Percentiles rank a stretch among this genome's conserved stretches.
Evolutionary conservation across 176 grass and related monocot species (phyloP).

Genomic region (Eleusine coracana): DNA sequence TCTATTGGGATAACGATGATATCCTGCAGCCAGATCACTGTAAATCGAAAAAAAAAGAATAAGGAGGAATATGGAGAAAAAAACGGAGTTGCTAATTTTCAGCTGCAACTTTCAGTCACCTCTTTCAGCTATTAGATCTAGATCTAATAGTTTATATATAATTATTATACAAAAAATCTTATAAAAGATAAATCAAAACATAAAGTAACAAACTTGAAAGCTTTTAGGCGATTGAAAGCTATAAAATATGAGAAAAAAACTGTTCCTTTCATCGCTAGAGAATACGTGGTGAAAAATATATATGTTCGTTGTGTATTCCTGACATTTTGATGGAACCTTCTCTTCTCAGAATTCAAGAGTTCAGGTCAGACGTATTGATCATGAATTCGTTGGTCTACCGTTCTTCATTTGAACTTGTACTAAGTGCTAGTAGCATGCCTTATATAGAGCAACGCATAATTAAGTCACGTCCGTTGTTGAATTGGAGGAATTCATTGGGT

Average conservation of each 20-base stretch:
- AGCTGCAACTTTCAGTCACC: too few species aligned
- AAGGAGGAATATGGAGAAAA: too few species aligned
- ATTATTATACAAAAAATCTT: too few species aligned
- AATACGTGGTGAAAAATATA: not conserved
- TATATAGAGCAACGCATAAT: not conserved
- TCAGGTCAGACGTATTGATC: conserved; percentile 21
- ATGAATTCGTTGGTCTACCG: not conserved
- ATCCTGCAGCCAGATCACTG: not conserved
- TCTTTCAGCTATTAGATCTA: too few species aligned
- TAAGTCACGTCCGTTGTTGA: conserved; percentile 26
- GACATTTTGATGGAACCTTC: not conserved
- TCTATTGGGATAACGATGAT: conserved; percentile 25
- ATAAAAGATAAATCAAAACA: too few species aligned
- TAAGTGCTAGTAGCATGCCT: not conserved
- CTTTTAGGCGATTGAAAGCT: too few species aligned
- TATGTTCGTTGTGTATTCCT: not conserved
- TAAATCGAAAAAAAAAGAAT: conserved; percentile 6
- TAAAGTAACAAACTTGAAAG: too few species aligned
- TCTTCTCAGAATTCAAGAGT: not conserved
- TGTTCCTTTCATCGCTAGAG: not conserved
- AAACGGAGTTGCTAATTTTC: too few species aligned
- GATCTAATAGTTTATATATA: too few species aligned
- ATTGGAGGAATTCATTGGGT: not conserved
- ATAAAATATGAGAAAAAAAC: not conserved
- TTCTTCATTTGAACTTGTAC: not conserved